Evolutionary conservation across 202 grass and related monocot species (phyloP).

Genomic region (Brachypodium distachyon): DNA sequence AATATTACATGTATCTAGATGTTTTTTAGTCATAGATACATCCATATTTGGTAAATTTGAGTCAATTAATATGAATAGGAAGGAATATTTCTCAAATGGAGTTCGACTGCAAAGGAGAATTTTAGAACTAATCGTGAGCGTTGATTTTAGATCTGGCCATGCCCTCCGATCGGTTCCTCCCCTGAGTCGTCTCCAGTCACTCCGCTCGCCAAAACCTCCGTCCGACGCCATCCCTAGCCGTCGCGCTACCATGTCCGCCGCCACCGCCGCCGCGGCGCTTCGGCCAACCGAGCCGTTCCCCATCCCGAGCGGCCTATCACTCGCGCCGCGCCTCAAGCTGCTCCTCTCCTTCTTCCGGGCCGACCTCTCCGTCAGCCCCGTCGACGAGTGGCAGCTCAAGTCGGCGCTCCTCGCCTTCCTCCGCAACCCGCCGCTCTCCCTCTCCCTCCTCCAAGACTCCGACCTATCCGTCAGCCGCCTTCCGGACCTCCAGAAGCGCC

Average conservation of each 20-base stretch:
- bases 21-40: no score
- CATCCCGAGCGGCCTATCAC: slow-evolving; percentile 46
- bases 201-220: not conserved
- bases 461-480: slow-evolving; percentile 53
- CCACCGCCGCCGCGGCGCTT: not conserved
- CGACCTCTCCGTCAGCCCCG: slow-evolving; percentile 55
- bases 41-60: no score
- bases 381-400: slow-evolving; percentile 90
- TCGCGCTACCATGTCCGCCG: slow-evolving; percentile 34
- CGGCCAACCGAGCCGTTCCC: slow-evolving; percentile 42
- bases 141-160: not conserved
- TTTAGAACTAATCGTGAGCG: not conserved
- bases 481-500: slow-evolving; percentile 72
- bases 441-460: slow-evolving; percentile 41
- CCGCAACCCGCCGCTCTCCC: slow-evolving; percentile 46
- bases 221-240: not conserved
- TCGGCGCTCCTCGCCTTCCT: slow-evolving; percentile 68
- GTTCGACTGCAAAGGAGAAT: no score
- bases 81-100: no score
- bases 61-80: no score
- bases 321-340: slow-evolving; percentile 66
- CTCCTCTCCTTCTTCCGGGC: slow-evolving; percentile 77
- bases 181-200: not conserved
- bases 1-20: no score
- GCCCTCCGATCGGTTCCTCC: not conserved